Evolutionary conservation across 1,139 yeast genomes (phyloP).

Genomic region (Yarrowia galli): DNA sequence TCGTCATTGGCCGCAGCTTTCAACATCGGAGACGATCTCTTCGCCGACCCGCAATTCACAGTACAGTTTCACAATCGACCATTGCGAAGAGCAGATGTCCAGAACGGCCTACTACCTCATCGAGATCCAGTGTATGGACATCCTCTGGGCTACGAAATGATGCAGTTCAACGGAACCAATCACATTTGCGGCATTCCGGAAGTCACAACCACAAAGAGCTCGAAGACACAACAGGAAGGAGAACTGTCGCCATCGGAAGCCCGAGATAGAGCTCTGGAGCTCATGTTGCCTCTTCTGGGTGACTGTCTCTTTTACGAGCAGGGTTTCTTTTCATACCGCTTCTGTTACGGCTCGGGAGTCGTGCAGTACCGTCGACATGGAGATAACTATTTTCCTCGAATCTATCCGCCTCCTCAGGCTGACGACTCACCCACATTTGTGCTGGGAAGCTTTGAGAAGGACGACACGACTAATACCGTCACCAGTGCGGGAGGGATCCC

Average conservation of each 20-base stretch:
- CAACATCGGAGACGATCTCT: slow-evolving; percentile 43
- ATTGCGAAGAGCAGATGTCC: slow-evolving; percentile 8
- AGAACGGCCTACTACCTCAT: slow-evolving; percentile 2
- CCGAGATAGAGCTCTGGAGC: slow-evolving; percentile 46
- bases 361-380: slow-evolving; percentile 61
- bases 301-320: slow-evolving; percentile 53
- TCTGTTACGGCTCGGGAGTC: slow-evolving; percentile 62
- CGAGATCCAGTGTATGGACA: slow-evolving; percentile 19
- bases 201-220: slow-evolving; percentile 9
- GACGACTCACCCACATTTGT: slow-evolving; percentile 52
- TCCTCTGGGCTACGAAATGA: slow-evolving; percentile 39
- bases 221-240: not conserved
- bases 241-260: slow-evolving; percentile 19
- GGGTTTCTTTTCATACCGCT: slow-evolving; percentile 71
- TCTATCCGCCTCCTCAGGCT: slow-evolving; percentile 48
- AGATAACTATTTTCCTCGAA: slow-evolving; percentile 37
- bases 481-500: slow-evolving; percentile 19
- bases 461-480: slow-evolving; percentile 45
- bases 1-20: slow-evolving; percentile 32
- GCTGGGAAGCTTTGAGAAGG: slow-evolving; percentile 56
- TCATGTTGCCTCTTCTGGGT: slow-evolving; percentile 47
- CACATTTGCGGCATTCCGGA: slow-evolving; percentile 42
- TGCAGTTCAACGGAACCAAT: slow-evolving; percentile 40
- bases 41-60: slow-evolving; percentile 42
- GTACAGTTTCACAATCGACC: slow-evolving; percentile 39